Evolutionary conservation across 805 yeast species (phyloP).

Genomic region (Kodamaea laetipori): DNA sequence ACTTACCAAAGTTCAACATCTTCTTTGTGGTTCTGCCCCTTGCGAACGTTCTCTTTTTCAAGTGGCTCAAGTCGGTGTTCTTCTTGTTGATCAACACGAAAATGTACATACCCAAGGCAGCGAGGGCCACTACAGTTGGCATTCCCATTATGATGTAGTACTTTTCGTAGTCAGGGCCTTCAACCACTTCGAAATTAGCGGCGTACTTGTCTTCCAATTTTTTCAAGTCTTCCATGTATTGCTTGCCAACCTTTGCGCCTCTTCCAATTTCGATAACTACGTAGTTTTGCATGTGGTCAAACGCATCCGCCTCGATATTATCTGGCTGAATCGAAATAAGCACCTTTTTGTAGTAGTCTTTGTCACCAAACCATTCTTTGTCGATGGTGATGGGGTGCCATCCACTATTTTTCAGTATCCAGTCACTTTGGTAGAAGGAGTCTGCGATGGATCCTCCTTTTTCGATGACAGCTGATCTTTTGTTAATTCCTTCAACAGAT

Average conservation of each 20-base stretch:
- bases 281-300: conserved; percentile 48
- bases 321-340: conserved; percentile 76
- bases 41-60: conserved; percentile 35
- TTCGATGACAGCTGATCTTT: conserved; percentile 38
- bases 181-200: conserved; percentile 43
- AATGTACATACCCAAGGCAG: conserved; percentile 63
- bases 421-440: conserved; percentile 69
- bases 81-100: conserved; percentile 57
- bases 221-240: conserved; percentile 45
- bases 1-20: conserved; percentile 29
- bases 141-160: conserved; percentile 66
- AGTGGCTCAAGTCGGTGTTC: conserved; percentile 42
- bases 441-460: conserved; percentile 37
- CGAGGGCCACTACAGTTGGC: conserved; percentile 65
- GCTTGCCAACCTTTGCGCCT: conserved; percentile 57
- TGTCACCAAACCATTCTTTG: conserved; percentile 59
- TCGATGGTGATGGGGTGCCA: conserved; percentile 60
- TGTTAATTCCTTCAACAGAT: not conserved
- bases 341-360: conserved; percentile 55
- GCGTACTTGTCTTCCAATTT: conserved; percentile 35
- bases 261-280: conserved; percentile 49
- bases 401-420: conserved; percentile 67
- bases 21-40: conserved; percentile 29
- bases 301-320: conserved; percentile 63
- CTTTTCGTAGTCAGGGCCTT: conserved; percentile 54